Conservation (phyloP, 192 early-diverging fungal genomes). For the Coemansia sp. region DNA sequence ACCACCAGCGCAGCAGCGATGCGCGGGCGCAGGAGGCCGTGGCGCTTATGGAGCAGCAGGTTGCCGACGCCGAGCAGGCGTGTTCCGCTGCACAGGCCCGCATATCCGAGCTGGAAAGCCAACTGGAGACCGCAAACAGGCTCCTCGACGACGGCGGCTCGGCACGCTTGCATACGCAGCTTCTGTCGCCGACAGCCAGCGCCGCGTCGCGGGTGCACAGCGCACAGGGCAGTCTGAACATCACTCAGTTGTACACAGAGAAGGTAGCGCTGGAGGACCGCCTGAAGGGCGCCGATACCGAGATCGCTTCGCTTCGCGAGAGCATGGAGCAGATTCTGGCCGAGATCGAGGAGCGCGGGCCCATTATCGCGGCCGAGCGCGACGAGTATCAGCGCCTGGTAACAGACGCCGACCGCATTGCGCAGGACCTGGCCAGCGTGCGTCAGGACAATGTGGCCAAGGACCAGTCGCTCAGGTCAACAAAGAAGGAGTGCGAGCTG, state of each 20-base stretch:
- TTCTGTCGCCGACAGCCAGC: conserved; percentile 55
- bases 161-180: conserved; percentile 4
- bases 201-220: conserved; percentile 45
- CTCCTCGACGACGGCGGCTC: conserved; percentile 22
- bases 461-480: conserved; percentile 16
- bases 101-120: conserved; percentile 2
- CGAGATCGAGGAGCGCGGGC: conserved; percentile 56
- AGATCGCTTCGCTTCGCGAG: conserved; percentile 49
- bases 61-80: conserved; percentile 43
- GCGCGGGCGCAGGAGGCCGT: conserved; percentile 28
- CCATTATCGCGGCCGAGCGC: conserved; percentile 55
- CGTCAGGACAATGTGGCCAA: conserved; percentile 30
- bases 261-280: conserved; percentile 52
- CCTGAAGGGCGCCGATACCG: conserved; percentile 42
- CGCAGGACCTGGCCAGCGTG: conserved; percentile 42
- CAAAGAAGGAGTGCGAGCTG: conserved; percentile 38
- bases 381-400: conserved; percentile 51
- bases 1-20: conserved; percentile 33
- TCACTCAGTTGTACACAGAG: conserved; percentile 60
- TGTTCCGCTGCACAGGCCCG: neutral
- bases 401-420: conserved; percentile 49
- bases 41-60: conserved; percentile 28
- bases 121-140: conserved; percentile 29
- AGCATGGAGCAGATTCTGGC: conserved; percentile 54
- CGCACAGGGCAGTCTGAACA: conserved; percentile 45